Percentiles rank a stretch among this genome's conserved stretches.
These are phyloP conservation scores for Sordariomycetes sp. DNA, from an alignment of 2,329 filamentous ascomycete genomes.

Conservation along the genomic window DNA sequence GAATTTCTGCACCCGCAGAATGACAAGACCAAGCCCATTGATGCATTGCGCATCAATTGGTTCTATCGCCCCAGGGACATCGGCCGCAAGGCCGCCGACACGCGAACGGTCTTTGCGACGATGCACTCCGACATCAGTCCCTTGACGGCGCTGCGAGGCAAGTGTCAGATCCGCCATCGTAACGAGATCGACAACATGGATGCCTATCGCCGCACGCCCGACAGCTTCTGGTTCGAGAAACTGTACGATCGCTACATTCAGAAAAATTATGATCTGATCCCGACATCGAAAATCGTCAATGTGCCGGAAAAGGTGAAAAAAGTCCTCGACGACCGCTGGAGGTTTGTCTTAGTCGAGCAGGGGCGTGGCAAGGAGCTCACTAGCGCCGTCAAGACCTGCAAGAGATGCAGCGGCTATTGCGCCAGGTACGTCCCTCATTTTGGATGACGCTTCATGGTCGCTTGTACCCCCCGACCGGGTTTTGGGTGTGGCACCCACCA, in stretches of 20 bases:
- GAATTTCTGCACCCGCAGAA: slow-evolving; percentile 85
- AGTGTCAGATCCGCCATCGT: slow-evolving; percentile 83
- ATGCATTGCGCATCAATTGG: slow-evolving; percentile 92
- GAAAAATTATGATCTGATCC: slow-evolving; percentile 94
- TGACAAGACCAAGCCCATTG: slow-evolving; percentile 62
- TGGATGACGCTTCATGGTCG: background rate
- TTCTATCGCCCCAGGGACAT: slow-evolving; percentile 97
- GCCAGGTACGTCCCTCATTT: slow-evolving; percentile 56
- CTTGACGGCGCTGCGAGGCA: slow-evolving; percentile 83
- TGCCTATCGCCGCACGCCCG: slow-evolving; percentile 72
- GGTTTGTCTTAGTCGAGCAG: slow-evolving; percentile 88
- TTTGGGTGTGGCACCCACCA: slow-evolving; percentile 1
- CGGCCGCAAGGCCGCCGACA: slow-evolving; percentile 83
- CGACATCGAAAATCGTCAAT: slow-evolving; percentile 86
- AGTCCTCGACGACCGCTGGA: slow-evolving; percentile 93
- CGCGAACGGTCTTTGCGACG: slow-evolving; percentile 83
- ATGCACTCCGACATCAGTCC: slow-evolving; percentile 98
- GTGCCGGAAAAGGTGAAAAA: slow-evolving; percentile 93
- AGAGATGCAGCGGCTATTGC: slow-evolving; percentile 83
- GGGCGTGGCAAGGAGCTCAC: slow-evolving; percentile 92
- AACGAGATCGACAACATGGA: slow-evolving; percentile 78
- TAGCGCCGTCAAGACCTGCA: slow-evolving; percentile 92
- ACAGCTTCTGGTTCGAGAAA: slow-evolving; percentile 95
- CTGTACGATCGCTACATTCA: slow-evolving; percentile 98
- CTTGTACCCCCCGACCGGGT: background rate